Percentiles rank a stretch among this genome's conserved stretches.
phyloP scores from a whole-genome alignment of 306 rosid genomes.

The Delonix regia region DNA sequence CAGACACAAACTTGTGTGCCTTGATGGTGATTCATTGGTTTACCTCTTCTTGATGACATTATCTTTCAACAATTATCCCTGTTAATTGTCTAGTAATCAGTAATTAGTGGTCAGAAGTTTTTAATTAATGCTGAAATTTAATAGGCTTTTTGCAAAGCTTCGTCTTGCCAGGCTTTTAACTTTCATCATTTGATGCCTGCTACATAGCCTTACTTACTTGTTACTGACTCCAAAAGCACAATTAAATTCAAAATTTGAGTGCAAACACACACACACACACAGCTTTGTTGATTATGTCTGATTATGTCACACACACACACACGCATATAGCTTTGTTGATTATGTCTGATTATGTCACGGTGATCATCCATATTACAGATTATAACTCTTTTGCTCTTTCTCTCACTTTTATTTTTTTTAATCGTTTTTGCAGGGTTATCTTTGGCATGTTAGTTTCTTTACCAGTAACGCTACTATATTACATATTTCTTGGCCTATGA shows the following conservation, averaged over 20 bases:
- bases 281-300: background rate
- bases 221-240: background rate
- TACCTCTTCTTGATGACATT: background rate
- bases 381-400: background rate
- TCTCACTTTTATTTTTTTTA: background rate
- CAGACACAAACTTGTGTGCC: background rate
- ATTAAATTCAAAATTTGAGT: slow-evolving; percentile 7
- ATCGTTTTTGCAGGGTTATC: slow-evolving; percentile 62
- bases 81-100: background rate
- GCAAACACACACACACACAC: too few species aligned
- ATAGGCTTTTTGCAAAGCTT: slow-evolving; percentile 17
- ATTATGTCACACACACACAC: too few species aligned
- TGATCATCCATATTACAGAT: slow-evolving; percentile 1
- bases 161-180: background rate
- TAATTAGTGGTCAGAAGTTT: background rate
- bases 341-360: too few species aligned
- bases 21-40: slow-evolving; percentile 14
- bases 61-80: slow-evolving; percentile 9
- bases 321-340: background rate
- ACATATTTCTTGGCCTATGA: slow-evolving; percentile 61
- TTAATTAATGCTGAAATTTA: slow-evolving; percentile 21
- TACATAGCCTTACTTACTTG: background rate
- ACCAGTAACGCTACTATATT: slow-evolving; percentile 67
- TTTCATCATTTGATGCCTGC: slow-evolving; percentile 9
- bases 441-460: slow-evolving; percentile 73